These are phyloP conservation scores for Beta macrorhiza DNA, from an alignment of 179 eudicot genomes.

Conservation along the genomic window DNA sequence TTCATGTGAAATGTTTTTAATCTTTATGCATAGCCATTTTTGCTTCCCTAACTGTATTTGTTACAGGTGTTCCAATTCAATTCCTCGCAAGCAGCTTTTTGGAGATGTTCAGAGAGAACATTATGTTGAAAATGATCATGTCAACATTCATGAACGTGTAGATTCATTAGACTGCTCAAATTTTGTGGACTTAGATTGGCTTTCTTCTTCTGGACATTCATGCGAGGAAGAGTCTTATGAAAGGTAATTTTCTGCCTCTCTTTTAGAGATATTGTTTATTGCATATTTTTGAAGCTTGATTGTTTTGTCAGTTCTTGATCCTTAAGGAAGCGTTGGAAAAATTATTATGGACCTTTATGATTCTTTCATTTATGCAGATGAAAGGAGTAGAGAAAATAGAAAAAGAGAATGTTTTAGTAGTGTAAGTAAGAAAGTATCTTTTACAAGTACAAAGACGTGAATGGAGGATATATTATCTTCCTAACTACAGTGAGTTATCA, in stretches of 20 bases:
- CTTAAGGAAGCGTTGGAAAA: neutral
- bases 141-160: constrained; percentile 34
- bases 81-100: constrained; percentile 50
- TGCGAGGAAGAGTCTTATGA: constrained; percentile 69
- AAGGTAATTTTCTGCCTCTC: constrained; percentile 40
- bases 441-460: neutral
- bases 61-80: constrained; percentile 47
- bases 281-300: neutral
- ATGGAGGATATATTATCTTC: neutral
- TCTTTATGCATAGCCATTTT: neutral
- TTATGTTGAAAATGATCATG: constrained; percentile 42
- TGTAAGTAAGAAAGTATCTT: neutral
- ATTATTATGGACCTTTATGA: neutral
- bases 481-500: neutral
- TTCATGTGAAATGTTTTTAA: neutral
- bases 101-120: constrained; percentile 59
- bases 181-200: constrained; percentile 84
- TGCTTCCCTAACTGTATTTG: constrained; percentile 15
- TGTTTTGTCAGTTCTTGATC: neutral
- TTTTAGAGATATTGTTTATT: neutral
- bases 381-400: neutral
- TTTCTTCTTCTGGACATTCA: constrained; percentile 80
- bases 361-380: neutral
- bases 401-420: neutral
- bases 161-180: constrained; percentile 70